These are phyloP conservation scores for Penicillium bovifimosum DNA, from an alignment of 495 filamentous ascomycete genomes.

Conservation along the genomic window DNA sequence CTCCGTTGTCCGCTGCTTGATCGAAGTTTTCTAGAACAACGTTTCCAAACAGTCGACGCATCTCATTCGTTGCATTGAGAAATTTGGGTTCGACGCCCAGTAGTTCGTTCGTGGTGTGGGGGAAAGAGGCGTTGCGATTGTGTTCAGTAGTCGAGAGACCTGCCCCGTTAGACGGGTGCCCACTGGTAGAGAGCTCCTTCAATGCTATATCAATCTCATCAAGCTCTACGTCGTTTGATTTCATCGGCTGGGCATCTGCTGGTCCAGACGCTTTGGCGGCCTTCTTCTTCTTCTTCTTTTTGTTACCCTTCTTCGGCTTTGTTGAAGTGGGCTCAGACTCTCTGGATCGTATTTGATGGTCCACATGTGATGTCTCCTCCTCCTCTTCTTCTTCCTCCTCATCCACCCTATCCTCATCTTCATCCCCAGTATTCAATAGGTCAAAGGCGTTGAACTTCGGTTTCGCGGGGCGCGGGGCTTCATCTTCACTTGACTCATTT, in stretches of 20 bases:
- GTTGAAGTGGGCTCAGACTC: constrained; percentile 14
- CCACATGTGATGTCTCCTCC: constrained; percentile 32
- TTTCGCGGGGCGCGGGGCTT: constrained; percentile 30
- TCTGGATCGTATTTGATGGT: constrained; percentile 17
- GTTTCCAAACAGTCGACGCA: constrained; percentile 86
- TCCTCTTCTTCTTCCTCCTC: constrained; percentile 56
- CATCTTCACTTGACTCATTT: constrained; percentile 49
- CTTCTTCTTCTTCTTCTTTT: constrained; percentile 46
- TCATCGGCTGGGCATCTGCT: constrained; percentile 5
- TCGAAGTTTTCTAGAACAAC: constrained; percentile 63
- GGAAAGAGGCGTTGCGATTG: constrained; percentile 40
- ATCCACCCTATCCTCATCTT: constrained; percentile 68
- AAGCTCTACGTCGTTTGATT: constrained; percentile 35
- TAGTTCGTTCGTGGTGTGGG: constrained; percentile 47
- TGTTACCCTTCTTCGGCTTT: constrained; percentile 42
- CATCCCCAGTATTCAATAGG: constrained; percentile 49
- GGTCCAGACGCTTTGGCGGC: constrained; percentile 17
- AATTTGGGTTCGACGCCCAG: constrained; percentile 70
- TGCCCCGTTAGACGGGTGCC: constrained; percentile 13
- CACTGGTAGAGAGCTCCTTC: constrained; percentile 49
- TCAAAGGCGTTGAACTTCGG: constrained; percentile 48
- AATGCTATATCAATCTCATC: constrained; percentile 86
- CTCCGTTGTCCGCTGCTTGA: constrained; percentile 47
- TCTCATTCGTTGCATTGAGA: constrained; percentile 85
- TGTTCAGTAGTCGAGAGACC: constrained; percentile 18